phyloP scores from a whole-genome alignment of 2,329 filamentous ascomycete species.

The Ophiocordyceps unilateralis region DNA sequence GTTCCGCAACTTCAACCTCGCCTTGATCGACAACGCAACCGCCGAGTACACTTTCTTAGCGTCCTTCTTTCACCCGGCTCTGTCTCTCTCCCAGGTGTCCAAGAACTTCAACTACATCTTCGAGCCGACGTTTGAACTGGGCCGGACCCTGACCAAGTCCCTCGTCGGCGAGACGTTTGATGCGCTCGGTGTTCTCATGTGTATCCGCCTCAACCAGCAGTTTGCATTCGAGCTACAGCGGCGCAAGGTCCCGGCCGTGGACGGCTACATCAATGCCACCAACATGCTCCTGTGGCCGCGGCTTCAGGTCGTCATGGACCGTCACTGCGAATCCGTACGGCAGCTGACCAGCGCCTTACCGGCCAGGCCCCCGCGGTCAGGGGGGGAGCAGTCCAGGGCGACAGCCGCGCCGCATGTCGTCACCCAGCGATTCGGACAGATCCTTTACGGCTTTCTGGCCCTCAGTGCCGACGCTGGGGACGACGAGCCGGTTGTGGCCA shows the following conservation, averaged over 20 bases:
- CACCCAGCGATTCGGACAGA: conserved; percentile 89
- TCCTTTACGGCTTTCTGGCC: conserved; percentile 67
- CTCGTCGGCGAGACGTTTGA: conserved; percentile 67
- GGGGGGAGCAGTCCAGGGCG: conserved; percentile 37
- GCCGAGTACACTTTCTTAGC: conserved; percentile 91
- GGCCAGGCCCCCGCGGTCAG: conserved; percentile 21
- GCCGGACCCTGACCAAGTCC: conserved; percentile 56
- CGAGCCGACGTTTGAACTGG: conserved; percentile 73
- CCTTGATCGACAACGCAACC: conserved; percentile 81
- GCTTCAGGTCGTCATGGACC: conserved; percentile 85
- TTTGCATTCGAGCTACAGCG: conserved; percentile 88
- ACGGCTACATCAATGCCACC: conserved; percentile 84
- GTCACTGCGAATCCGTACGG: conserved; percentile 76
- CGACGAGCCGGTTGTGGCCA: conserved; percentile 79
- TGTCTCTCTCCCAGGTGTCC: conserved; percentile 61
- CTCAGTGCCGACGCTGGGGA: conserved; percentile 84
- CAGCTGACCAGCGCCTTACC: conserved; percentile 36
- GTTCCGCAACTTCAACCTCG: conserved; percentile 89
- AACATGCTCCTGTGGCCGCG: conserved; percentile 95
- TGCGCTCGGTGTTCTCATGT: conserved; percentile 73
- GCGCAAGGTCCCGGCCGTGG: conserved; percentile 73
- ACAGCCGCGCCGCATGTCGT: conserved; percentile 78
- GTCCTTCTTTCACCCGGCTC: conserved; percentile 67
- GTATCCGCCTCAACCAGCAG: conserved; percentile 83
- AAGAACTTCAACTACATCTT: conserved; percentile 80